These are phyloP conservation scores for Escallonia rubra DNA, from an alignment of 129 eudicot species.

Conservation along the genomic window DNA sequence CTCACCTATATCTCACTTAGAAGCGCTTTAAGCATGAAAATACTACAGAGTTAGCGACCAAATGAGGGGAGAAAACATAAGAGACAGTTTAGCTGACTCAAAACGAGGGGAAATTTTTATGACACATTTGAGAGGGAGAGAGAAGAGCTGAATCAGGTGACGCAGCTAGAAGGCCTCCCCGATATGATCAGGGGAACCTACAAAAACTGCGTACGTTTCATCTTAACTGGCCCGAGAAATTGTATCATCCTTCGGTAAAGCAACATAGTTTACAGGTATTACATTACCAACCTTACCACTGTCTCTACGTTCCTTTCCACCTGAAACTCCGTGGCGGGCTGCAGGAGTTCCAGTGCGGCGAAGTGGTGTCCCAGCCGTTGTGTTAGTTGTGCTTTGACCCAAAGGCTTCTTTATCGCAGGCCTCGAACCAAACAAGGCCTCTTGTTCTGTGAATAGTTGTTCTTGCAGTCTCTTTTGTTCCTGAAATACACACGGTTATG, in stretches of 20 bases:
- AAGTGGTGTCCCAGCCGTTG: constrained; percentile 35
- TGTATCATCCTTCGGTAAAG: constrained; percentile 29
- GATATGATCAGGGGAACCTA: no score
- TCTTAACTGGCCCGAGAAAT: no score
- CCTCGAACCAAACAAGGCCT: constrained; percentile 46
- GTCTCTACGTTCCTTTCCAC: constrained; percentile 37
- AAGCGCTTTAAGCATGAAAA: no score
- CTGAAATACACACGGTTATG: constrained; percentile 15
- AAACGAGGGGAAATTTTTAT: no score
- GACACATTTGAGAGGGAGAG: no score
- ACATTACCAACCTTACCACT: constrained; percentile 15
- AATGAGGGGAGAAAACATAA: no score
- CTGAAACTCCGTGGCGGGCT: constrained; percentile 25
- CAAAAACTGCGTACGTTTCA: no score
- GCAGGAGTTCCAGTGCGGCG: constrained; percentile 22
- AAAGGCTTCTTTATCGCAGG: constrained; percentile 34
- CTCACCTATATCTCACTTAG: no score
- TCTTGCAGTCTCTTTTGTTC: constrained; percentile 59
- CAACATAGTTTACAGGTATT: constrained; percentile 44
- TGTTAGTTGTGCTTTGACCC: constrained; percentile 29
- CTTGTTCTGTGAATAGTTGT: constrained; percentile 41
- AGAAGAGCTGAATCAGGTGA: no score
- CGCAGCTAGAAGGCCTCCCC: no score
- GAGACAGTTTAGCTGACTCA: no score
- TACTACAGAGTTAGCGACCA: no score